Base-by-base conservation (phyloP, 305 asterid species). In the Fraxinus floribunda region DNA sequence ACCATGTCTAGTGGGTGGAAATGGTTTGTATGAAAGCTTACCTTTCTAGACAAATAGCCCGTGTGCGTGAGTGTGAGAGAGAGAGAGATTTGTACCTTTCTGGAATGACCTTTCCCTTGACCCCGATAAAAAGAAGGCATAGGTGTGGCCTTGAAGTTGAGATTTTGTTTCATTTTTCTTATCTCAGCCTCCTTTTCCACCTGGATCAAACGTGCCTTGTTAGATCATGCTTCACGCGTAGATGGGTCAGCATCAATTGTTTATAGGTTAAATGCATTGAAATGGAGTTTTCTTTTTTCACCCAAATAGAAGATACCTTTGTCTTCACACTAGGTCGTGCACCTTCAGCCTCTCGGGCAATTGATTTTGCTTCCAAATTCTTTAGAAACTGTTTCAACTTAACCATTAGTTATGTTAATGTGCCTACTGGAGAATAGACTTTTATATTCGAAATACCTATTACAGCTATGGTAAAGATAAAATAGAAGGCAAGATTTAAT, bases 321-420 rank as follows among this genome's bases (percentile, higher is more conserved):
- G 91, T 78, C 84, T 87, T 92, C 81, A 90, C 86, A 82, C 73
- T 77, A 78, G 34, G 84, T 71, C 70, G 89, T 78, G 90, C 87
- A 76, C 87, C 88, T 86, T 81, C 97, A 7, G 85, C 88, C 66
- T 81, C 91, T 92, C 93, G 84, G 44, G 92, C 84, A 76, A 88
- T 82, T 77, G 95, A 90, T 84, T 90, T 90, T 76, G 89, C 94
- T 85, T 88, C 94, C 86, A 92, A 83, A 73, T 88, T 89, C 90
- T 91, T 88, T 29, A 84, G 15, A 81, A 90, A 88, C 92, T 86
- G 90, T 82, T 72, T 66, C 22, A 62, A 73, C 73, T 24, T 80
- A 11, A 68, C 55, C 41, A 75, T 68, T 76, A 55, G 78, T 75
- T 73, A 71, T 41, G 44, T 13, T 52, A 62, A 35, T 35, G n/a